Evolutionary conservation across 2,329 filamentous ascomycete genomes (phyloP).

Genomic region (Penicillium sp.): DNA sequence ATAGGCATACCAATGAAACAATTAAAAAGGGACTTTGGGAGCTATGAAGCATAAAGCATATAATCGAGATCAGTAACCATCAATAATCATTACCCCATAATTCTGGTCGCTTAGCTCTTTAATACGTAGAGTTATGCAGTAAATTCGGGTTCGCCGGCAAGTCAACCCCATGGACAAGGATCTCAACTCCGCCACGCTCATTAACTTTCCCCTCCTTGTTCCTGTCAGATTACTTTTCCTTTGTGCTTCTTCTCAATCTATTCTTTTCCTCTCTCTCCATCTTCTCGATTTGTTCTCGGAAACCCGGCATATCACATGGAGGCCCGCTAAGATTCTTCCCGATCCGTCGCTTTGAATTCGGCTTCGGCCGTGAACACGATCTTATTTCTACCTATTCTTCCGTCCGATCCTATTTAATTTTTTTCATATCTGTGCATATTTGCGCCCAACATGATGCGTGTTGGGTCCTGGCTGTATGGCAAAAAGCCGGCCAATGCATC

Average conservation of each 20-base stretch:
- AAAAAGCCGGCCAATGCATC: slow-evolving; percentile 45
- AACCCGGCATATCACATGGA: slow-evolving; percentile 15
- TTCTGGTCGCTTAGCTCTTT: not conserved
- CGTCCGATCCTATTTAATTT: not conserved
- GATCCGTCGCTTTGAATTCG: slow-evolving; percentile 20
- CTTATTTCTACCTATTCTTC: not conserved
- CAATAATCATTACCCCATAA: not conserved
- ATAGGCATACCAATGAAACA: not conserved
- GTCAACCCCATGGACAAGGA: slow-evolving; percentile 8
- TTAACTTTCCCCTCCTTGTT: not conserved
- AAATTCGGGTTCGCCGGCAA: slow-evolving; percentile 13
- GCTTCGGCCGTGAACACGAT: slow-evolving; percentile 6
- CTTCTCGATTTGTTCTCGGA: slow-evolving; percentile 19
- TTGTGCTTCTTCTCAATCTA: not conserved
- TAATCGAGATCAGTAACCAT: no score
- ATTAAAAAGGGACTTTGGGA: not conserved
- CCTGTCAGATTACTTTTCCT: not conserved
- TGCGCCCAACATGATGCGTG: slow-evolving; percentile 35
- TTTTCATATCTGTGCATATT: not conserved
- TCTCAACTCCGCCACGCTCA: slow-evolving; percentile 4
- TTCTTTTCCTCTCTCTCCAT: not conserved
- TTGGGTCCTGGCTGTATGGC: slow-evolving; percentile 48
- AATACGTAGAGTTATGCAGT: not conserved
- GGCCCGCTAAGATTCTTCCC: slow-evolving; percentile 27
- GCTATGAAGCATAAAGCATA: not conserved